Conservation (phyloP, 257 asterid genomes). For the Cynanchum wilfordii region DNA sequence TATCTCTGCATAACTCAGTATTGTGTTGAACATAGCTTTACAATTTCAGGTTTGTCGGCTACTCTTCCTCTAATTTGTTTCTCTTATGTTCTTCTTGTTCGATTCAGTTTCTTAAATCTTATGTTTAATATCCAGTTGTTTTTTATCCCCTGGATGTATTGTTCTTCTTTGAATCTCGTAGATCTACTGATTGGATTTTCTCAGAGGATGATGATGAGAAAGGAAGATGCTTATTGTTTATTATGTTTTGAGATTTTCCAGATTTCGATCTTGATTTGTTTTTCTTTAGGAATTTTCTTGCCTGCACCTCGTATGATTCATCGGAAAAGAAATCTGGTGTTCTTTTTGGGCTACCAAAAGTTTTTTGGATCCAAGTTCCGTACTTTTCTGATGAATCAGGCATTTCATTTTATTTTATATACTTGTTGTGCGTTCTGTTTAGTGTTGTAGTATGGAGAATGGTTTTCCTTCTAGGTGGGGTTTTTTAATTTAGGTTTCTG, state of each 20-base stretch:
- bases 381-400: not conserved
- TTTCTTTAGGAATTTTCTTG: not conserved
- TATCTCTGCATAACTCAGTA: not conserved
- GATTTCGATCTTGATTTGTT: slow-evolving; percentile 2
- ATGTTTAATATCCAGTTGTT: not conserved
- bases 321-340: too few species aligned
- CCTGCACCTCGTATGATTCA: too few species aligned
- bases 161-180: not conserved
- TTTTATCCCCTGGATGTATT: not conserved
- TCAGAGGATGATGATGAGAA: not conserved
- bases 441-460: not conserved
- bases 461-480: not conserved
- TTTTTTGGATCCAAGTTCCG: not conserved
- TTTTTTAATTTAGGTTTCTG: not conserved
- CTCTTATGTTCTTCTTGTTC: not conserved
- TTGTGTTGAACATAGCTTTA: not conserved
- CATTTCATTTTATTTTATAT: not conserved
- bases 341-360: not conserved
- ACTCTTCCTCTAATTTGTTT: not conserved
- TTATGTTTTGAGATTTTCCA: not conserved
- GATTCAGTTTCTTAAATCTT: not conserved
- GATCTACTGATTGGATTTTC: slow-evolving; percentile 6
- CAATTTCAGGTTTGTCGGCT: slow-evolving; percentile 10
- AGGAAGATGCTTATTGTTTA: not conserved
- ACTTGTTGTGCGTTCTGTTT: not conserved